A percentile compares a stretch with the other conserved stretches of the same genome.
Evolutionary conservation across 306 rosid genomes (phyloP).

Genomic region (Fragaria nilgerrensis): DNA sequence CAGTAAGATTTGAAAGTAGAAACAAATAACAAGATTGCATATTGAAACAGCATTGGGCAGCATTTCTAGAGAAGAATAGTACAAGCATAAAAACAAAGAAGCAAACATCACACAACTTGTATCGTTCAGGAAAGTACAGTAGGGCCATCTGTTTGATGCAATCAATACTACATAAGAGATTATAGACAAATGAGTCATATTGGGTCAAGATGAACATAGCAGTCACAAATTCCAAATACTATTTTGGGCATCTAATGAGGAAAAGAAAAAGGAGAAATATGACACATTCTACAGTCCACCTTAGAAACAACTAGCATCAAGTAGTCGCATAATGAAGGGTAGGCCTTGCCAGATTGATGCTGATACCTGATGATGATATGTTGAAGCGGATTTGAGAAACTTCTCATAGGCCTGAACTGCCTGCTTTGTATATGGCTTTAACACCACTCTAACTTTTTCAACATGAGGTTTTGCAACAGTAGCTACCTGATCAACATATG

Average conservation of each 20-base stretch:
- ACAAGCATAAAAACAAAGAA: background rate
- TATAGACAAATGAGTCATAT: background rate
- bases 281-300: background rate
- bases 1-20: background rate
- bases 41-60: conserved; percentile 3
- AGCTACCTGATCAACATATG: conserved; percentile 84
- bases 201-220: background rate
- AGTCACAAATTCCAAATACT: background rate
- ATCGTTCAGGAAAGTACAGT: background rate
- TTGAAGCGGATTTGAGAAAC: conserved; percentile 79
- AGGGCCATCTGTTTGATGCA: background rate
- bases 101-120: background rate
- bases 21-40: background rate
- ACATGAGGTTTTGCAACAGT: conserved; percentile 78
- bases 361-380: conserved; percentile 76
- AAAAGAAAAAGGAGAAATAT: background rate
- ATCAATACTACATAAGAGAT: background rate
- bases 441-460: conserved; percentile 55
- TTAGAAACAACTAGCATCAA: background rate
- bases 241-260: background rate
- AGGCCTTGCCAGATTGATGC: background rate
- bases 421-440: conserved; percentile 71
- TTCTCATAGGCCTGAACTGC: conserved; percentile 58
- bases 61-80: background rate
- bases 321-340: background rate